phyloP scores from a whole-genome alignment of 495 filamentous ascomycete species.

The Lophium mytilinum region DNA sequence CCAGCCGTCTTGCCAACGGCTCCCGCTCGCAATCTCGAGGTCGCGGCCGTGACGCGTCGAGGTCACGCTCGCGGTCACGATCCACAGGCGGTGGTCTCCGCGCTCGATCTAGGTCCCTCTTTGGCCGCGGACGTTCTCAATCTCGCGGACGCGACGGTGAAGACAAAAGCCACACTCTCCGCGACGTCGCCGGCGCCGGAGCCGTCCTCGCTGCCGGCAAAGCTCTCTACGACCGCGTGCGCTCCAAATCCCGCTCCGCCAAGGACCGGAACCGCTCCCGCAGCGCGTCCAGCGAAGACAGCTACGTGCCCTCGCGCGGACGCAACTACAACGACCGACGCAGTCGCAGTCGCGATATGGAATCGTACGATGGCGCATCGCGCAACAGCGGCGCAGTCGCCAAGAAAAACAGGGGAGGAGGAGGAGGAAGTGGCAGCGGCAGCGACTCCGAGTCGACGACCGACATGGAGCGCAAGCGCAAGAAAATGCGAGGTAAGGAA shows the following conservation, averaged over 20 bases:
- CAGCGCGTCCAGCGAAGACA: conserved; percentile 45
- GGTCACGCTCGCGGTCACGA: conserved; percentile 27
- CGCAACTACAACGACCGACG: conserved; percentile 13
- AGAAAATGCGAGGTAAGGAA: conserved; percentile 79
- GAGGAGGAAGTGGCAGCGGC: conserved; percentile 39
- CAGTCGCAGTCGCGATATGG: conserved; percentile 11
- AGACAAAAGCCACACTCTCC: conserved; percentile 42
- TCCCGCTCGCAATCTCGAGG: conserved; percentile 41
- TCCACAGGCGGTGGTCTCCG: no score
- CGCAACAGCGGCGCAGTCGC: conserved; percentile 19
- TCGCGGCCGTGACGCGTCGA: conserved; percentile 17
- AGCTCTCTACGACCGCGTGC: conserved; percentile 59
- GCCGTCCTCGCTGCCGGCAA: conserved; percentile 76
- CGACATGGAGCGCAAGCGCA: conserved; percentile 64
- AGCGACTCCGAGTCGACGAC: conserved; percentile 63
- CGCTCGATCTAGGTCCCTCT: conserved; percentile 9
- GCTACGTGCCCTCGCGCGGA: conserved; percentile 45
- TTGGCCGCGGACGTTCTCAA: conserved; percentile 22
- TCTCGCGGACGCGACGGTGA: conserved; percentile 39
- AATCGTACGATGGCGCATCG: conserved; percentile 4
- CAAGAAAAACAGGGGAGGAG: conserved; percentile 33
- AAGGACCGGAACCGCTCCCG: conserved; percentile 23
- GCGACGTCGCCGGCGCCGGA: conserved; percentile 64
- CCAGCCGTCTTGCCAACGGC: conserved; percentile 74
- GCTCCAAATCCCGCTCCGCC: conserved; percentile 51